Conservation (phyloP, 2,329 filamentous ascomycete genomes). For the Helminthosporium solani region DNA sequence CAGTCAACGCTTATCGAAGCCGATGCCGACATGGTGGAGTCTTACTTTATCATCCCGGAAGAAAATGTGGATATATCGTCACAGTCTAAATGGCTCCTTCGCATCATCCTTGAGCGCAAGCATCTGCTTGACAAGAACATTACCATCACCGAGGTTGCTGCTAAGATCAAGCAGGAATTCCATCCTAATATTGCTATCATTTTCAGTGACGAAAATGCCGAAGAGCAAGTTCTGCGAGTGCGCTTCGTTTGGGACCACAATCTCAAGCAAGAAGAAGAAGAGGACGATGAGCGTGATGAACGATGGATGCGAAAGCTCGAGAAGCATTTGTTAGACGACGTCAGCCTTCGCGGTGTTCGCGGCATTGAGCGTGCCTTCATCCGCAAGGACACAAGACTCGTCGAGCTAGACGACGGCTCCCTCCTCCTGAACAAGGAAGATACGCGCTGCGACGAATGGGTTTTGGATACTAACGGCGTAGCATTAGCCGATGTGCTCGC, state of each 20-base stretch:
- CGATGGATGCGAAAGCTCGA: slow-evolving; percentile 81
- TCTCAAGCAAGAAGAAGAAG: slow-evolving; percentile 67
- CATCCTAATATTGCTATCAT: slow-evolving; percentile 75
- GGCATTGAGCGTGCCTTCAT: slow-evolving; percentile 92
- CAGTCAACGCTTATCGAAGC: slow-evolving; percentile 80
- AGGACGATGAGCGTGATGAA: slow-evolving; percentile 74
- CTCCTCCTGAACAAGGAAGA: slow-evolving; percentile 74
- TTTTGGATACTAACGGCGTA: slow-evolving; percentile 91
- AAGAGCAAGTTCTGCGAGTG: slow-evolving; percentile 90
- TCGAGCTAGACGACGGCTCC: slow-evolving; percentile 71
- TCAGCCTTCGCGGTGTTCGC: slow-evolving; percentile 86
- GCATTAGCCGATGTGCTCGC: slow-evolving; percentile 79
- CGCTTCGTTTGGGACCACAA: slow-evolving; percentile 66
- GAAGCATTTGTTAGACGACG: slow-evolving; percentile 83
- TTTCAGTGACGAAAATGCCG: slow-evolving; percentile 97
- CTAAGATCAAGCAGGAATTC: slow-evolving; percentile 86
- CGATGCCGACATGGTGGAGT: slow-evolving; percentile 92
- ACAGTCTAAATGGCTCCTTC: slow-evolving; percentile 93
- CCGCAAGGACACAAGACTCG: slow-evolving; percentile 52
- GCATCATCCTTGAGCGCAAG: slow-evolving; percentile 88
- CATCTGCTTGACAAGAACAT: slow-evolving; percentile 95
- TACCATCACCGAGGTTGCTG: slow-evolving; percentile 85
- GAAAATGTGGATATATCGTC: slow-evolving; percentile 60
- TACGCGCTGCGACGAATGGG: slow-evolving; percentile 83
- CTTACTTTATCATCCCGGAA: slow-evolving; percentile 91